A percentile compares a stretch with the other conserved stretches of the same genome.
Evolutionary conservation across 345 rosid species (phyloP).

Genomic region (Brassica nigra): DNA sequence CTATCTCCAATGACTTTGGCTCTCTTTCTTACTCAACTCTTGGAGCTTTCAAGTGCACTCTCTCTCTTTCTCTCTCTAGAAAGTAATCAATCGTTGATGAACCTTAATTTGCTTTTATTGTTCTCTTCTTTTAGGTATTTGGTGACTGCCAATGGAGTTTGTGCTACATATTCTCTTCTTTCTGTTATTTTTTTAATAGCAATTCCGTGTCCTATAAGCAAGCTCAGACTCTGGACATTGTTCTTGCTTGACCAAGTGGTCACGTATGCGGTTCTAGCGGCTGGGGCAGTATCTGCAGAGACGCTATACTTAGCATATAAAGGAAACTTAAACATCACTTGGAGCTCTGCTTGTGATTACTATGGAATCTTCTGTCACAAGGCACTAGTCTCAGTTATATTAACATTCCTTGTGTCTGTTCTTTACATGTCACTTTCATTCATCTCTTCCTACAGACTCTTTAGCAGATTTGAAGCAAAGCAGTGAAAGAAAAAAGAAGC

Average conservation of each 20-base stretch:
- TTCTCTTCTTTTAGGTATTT: conserved; percentile 53
- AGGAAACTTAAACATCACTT: conserved; percentile 55
- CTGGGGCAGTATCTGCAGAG: conserved; percentile 61
- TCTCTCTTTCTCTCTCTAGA: conserved; percentile 10
- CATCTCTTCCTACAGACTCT: conserved; percentile 35
- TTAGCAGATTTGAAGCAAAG: conserved; percentile 31
- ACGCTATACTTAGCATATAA: conserved; percentile 61
- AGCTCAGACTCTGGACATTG: conserved; percentile 68
- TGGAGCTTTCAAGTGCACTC: conserved; percentile 68
- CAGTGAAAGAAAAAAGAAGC: not conserved
- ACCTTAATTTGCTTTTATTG: conserved; percentile 48
- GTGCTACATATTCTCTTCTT: conserved; percentile 30
- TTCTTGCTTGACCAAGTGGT: conserved; percentile 62
- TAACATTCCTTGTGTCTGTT: conserved; percentile 30
- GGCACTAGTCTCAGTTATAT: conserved; percentile 43
- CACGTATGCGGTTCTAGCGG: conserved; percentile 68
- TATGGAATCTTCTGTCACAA: conserved; percentile 45
- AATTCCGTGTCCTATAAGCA: conserved; percentile 56
- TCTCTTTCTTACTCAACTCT: conserved; percentile 76
- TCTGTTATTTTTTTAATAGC: conserved; percentile 37
- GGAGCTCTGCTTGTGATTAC: conserved; percentile 42
- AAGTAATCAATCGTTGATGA: conserved; percentile 57
- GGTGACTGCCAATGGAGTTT: conserved; percentile 35
- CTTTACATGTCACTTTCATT: conserved; percentile 28
- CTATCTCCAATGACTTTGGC: conserved; percentile 67